Base-by-base conservation (phyloP, 2,329 filamentous ascomycete genomes). In the Chalaropsis thielavioides region DNA sequence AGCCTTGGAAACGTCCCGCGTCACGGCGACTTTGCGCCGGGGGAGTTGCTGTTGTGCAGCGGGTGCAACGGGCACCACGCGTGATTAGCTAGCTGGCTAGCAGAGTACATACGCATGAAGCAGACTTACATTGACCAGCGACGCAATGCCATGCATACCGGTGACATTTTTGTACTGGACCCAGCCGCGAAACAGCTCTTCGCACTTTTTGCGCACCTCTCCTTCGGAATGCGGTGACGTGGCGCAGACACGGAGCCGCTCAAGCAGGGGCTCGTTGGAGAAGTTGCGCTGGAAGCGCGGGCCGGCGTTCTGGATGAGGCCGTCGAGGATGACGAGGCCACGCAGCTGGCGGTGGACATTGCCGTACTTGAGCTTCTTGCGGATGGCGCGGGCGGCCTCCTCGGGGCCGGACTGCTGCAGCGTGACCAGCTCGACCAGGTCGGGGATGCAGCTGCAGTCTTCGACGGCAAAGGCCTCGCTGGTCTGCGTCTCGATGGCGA, bases 281-380 rank as follows among this genome's bases (percentile, higher is more conserved):
- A 97, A 96, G 17, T 83, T 83, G 61, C 89, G 85, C 74, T 96
- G 89, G 72, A 97, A 96, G 13, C 87, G 84, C 13, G 87, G 81
- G 1, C 92, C 92, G 1, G 91, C 92, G 76, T 99, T 99, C 72
- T 96, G 90, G 67, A 99, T 94, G 46, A 99, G 80, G 51, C 89
- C 92, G 73, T 99, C 94, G 1, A 99, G 82, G 61, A 99, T 86
- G 11, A 88, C 87, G 24, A 99, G 82, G 43, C 94, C 89, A 67
- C 94, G 85, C 41, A 97, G 81, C 75, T 99, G 94, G 61, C 91
- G 87, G 75, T 97, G 92, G n/a, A 89, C 81, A 71, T 85, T 95
- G 70, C 94, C 94, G 75, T 99, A 97, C 78, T 99, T 99, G 81
- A 99, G 83, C 79, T 97, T 97, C 83, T 99, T 99, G 67, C 94